Evolutionary conservation across 169 alveolate species (phyloP).

Genomic region (Babesia divergens): DNA sequence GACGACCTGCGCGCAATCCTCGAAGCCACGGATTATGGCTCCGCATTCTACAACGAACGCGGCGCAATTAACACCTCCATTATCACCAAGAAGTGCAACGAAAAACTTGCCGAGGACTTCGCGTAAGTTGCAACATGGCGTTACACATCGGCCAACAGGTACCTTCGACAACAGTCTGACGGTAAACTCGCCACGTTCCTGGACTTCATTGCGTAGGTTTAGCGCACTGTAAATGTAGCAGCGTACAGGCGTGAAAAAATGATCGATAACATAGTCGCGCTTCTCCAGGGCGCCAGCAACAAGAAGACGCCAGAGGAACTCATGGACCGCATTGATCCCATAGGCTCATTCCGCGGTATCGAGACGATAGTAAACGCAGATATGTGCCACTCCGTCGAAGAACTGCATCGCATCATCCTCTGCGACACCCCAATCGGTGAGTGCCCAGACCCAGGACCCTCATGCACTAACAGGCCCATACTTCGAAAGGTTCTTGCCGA

Average conservation of each 20-base stretch:
- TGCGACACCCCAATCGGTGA: slow-evolving; percentile 97
- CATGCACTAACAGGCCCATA: slow-evolving; percentile 46
- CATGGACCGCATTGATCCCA: slow-evolving; percentile 93
- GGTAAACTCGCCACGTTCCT: slow-evolving; percentile 83
- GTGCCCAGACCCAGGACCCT: not conserved
- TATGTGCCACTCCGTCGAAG: slow-evolving; percentile 91
- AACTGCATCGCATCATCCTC: slow-evolving; percentile 92
- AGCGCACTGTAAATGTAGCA: not conserved
- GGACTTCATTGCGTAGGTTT: slow-evolving; percentile 82
- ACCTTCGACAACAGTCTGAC: slow-evolving; percentile 85
- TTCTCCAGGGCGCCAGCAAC: slow-evolving; percentile 95
- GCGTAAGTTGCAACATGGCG: slow-evolving; percentile 60
- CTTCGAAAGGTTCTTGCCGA: slow-evolving; percentile 68
- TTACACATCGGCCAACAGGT: slow-evolving; percentile 69
- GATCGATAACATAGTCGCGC: slow-evolving; percentile 97
- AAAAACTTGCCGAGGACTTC: slow-evolving; percentile 95
- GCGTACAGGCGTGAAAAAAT: slow-evolving; percentile 87
- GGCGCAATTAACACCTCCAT: slow-evolving; percentile 87
- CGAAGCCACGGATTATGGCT: slow-evolving; percentile 96
- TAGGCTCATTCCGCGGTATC: slow-evolving; percentile 97
- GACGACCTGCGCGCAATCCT: slow-evolving; percentile 90
- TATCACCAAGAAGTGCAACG: slow-evolving; percentile 88
- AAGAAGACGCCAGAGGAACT: slow-evolving; percentile 86
- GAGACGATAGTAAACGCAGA: slow-evolving; percentile 92
- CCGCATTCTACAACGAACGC: slow-evolving; percentile 92